Conservation (phyloP, 139 green algal genomes). For the Micromonas commoda region DNA sequence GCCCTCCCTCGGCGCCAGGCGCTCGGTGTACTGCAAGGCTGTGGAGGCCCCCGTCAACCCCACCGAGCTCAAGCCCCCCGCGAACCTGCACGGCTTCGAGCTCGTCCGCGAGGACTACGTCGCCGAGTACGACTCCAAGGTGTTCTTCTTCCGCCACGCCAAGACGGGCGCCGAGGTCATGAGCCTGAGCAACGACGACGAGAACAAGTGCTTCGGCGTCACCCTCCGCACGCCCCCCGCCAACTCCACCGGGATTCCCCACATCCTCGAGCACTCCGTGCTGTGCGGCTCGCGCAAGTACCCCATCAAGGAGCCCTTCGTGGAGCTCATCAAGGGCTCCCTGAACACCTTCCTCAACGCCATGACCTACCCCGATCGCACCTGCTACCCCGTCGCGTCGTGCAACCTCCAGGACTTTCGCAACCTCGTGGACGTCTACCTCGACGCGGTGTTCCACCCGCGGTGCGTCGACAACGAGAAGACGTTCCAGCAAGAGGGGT, state of each 20-base stretch:
- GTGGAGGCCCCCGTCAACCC: background rate
- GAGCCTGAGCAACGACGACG: slow-evolving; percentile 82
- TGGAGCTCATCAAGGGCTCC: slow-evolving; percentile 94
- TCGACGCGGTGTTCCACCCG: slow-evolving; percentile 95
- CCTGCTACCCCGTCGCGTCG: slow-evolving; percentile 94
- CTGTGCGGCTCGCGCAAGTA: slow-evolving; percentile 87
- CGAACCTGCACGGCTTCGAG: slow-evolving; percentile 42
- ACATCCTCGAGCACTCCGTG: slow-evolving; percentile 98
- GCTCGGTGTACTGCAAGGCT: background rate
- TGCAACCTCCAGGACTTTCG: slow-evolving; percentile 87
- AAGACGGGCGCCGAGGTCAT: slow-evolving; percentile 88
- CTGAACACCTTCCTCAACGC: slow-evolving; percentile 99
- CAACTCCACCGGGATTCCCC: slow-evolving; percentile 74
- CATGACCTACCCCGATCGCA: slow-evolving; percentile 99
- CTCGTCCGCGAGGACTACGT: slow-evolving; percentile 36
- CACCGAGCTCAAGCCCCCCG: background rate
- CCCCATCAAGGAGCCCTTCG: slow-evolving; percentile 88
- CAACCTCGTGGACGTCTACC: slow-evolving; percentile 98
- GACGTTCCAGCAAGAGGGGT: slow-evolving; percentile 90
- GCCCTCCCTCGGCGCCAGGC: background rate
- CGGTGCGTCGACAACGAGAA: slow-evolving; percentile 73
- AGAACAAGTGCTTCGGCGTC: slow-evolving; percentile 98
- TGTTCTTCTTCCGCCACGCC: slow-evolving; percentile 64
- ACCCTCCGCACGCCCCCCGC: slow-evolving; percentile 87
- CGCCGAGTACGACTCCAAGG: slow-evolving; percentile 41